These are phyloP conservation scores for Aspergillus sp. DNA, from an alignment of 2,329 filamentous ascomycete genomes.

Conservation along the genomic window DNA sequence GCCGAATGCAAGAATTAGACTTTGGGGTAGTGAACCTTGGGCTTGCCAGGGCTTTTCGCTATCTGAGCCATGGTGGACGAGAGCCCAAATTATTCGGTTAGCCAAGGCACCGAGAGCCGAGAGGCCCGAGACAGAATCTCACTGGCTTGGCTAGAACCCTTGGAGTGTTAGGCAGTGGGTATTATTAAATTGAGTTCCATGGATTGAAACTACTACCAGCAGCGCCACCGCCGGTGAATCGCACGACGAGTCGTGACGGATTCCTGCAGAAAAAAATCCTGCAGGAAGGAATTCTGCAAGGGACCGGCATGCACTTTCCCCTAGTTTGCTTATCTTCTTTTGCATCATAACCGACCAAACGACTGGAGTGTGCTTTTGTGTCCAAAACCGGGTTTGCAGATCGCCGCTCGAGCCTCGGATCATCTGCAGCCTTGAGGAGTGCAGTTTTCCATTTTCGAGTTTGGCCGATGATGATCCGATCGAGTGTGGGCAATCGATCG, in stretches of 20 bases:
- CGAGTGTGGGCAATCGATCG: background rate
- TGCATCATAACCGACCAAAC: background rate
- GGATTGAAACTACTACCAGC: background rate
- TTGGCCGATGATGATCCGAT: background rate
- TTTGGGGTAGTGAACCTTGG: background rate
- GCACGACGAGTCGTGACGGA: background rate
- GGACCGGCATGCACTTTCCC: background rate
- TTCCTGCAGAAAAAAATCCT: background rate
- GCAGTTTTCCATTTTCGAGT: background rate
- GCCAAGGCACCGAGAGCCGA: background rate
- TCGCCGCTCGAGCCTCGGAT: background rate
- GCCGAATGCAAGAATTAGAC: background rate
- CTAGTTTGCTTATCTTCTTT: background rate
- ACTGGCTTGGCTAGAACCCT: background rate
- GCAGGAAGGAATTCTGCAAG: background rate
- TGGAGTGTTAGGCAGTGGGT: background rate
- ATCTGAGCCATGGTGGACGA: conserved; percentile 9
- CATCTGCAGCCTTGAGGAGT: background rate
- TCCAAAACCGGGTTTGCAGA: background rate
- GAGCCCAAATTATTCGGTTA: conserved; percentile 11
- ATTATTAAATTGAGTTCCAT: background rate
- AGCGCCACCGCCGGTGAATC: background rate
- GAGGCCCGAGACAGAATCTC: background rate
- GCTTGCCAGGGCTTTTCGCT: background rate
- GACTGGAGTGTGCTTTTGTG: background rate